Evolutionary conservation across 1,284 basidiomycete genomes (phyloP).

Genomic region (Cutaneotrichosporon sp.): DNA sequence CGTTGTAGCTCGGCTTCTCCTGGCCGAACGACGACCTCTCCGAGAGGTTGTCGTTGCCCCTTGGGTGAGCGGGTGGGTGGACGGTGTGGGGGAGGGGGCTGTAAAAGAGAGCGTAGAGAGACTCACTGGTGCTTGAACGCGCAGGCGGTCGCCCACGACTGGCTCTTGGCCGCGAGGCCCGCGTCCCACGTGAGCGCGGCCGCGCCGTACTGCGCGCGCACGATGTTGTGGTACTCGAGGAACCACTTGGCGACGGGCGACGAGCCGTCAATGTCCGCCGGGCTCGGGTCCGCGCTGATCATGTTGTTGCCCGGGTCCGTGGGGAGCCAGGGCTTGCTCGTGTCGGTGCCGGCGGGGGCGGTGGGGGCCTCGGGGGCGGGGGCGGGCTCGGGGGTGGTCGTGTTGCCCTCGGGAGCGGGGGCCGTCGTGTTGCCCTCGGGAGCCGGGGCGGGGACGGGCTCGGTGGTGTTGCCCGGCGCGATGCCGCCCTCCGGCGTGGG

Average conservation of each 20-base stretch:
- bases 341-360: too few relatives aligned
- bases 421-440: not conserved
- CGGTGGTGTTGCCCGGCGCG: too few relatives aligned
- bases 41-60: not conserved
- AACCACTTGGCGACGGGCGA: constrained; percentile 8
- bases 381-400: not conserved
- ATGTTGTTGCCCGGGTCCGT: constrained; percentile 59
- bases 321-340: constrained; percentile 33
- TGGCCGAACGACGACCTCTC: too few relatives aligned
- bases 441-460: too few relatives aligned
- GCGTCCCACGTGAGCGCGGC: constrained; percentile 12
- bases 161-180: not conserved
- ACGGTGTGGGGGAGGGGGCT: too few relatives aligned
- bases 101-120: too few relatives aligned
- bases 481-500: too few relatives aligned
- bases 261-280: constrained; percentile 22
- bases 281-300: constrained; percentile 53
- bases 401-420: not conserved
- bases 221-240: constrained; percentile 16
- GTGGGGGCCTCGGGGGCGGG: not conserved
- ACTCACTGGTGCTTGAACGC: constrained; percentile 13
- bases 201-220: constrained; percentile 15
- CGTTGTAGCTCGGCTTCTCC: too few relatives aligned
- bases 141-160: not conserved
- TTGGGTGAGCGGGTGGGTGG: too few relatives aligned